phyloP scores from a whole-genome alignment of 148 eudicot species.

The Rhododendron griersonianum region DNA sequence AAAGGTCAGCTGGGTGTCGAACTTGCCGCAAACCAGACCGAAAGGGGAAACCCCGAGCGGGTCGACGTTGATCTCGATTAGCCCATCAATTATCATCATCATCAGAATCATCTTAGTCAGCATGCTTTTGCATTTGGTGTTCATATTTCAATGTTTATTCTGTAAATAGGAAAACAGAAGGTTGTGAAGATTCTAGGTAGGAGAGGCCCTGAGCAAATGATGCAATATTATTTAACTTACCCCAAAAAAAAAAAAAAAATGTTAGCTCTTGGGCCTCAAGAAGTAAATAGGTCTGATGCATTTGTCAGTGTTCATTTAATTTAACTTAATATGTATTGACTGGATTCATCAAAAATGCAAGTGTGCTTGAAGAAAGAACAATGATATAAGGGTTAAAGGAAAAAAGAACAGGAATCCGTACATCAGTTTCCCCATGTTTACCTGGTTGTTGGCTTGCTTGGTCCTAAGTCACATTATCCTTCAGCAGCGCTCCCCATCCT shows the following conservation, averaged over 20 bases:
- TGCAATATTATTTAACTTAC: slow-evolving; percentile 6
- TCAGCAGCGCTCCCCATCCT: too few relatives aligned
- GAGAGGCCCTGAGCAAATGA: background rate
- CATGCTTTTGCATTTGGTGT: slow-evolving; percentile 23
- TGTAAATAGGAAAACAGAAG: slow-evolving; percentile 39
- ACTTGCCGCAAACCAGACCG: slow-evolving; percentile 54
- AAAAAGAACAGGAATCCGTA: background rate
- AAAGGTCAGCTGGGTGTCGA: slow-evolving; percentile 84
- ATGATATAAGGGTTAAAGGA: background rate
- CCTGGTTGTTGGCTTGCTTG: background rate
- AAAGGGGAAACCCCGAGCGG: slow-evolving; percentile 53
- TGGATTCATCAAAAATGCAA: background rate
- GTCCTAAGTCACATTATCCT: too few relatives aligned
- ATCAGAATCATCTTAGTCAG: background rate
- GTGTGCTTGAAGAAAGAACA: background rate
- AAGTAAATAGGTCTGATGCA: slow-evolving; percentile 30
- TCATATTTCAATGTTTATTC: slow-evolving; percentile 24
- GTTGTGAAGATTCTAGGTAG: slow-evolving; percentile 35
- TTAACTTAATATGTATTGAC: slow-evolving; percentile 8
- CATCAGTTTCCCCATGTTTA: background rate
- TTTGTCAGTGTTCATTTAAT: slow-evolving; percentile 13
- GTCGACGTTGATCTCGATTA: slow-evolving; percentile 65
- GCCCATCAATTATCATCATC: slow-evolving; percentile 7
- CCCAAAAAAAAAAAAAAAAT: background rate
- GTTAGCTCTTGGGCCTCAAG: slow-evolving; percentile 20